Base-by-base conservation (phyloP, 2,329 filamentous ascomycete species). In the Pleochaeta shiraiana region DNA sequence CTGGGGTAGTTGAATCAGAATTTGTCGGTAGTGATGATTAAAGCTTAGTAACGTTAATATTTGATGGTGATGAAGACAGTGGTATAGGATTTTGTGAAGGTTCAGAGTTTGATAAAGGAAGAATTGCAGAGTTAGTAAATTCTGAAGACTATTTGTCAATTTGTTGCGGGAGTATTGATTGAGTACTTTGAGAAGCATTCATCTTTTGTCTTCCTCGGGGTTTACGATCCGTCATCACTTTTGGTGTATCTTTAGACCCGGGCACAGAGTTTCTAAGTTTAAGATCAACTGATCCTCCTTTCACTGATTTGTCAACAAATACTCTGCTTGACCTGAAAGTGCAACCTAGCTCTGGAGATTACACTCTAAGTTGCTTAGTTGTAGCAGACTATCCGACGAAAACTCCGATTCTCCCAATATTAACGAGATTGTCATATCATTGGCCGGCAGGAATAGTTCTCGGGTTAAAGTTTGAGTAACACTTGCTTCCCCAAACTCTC, bases 351-450 rank as follows among this genome's bases (percentile, higher is more conserved):
- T 50, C 45, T 24, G n/a, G 45, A 7, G 45, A 64, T 24, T 64
- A 64, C 19, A 64, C 63, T 43, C 24, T 43, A 24, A 62, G 59
- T 39, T 62, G 59, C 33, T 62, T 62, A 39, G 33, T 28, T 62
- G 31, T 43, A 4, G 5, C 14, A 53, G 47, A n/a, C 11, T 62
- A 43, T 12, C 59, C 59, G 16, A 62, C 33, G 39, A 60, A 61
- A 4, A 61, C 31, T 37, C 57, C 57, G 4, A 61, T 31, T 61
- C 57, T 61, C 9, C 31, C 31, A 24, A 19, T 37, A 43, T 61
- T 61, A n/a, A 61, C 57, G 21, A 61, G 57, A 7, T 61, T 61
- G 31, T 39, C 57, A 43, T 61, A 31, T 21, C 31, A n/a, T 12
- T 61, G 31, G 24, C 34, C n/a, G 31, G 19, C 57, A 24, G 26